A percentile compares a stretch with the other conserved stretches of the same genome.
phyloP scores from a whole-genome alignment of 2,329 filamentous ascomycete species.

The Penicillium sp. region DNA sequence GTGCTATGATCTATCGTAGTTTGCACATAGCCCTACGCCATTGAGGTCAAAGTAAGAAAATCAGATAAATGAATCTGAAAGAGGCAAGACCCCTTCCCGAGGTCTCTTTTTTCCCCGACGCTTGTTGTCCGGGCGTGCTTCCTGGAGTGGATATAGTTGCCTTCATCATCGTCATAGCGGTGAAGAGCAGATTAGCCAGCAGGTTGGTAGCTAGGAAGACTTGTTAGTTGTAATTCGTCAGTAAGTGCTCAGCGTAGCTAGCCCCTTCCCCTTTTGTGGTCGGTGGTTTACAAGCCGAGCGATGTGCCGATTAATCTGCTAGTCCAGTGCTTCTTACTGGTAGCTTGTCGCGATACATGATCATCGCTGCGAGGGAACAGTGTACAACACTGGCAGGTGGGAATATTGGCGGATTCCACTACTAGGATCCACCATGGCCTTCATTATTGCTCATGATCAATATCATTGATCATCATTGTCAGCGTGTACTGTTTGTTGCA shows the following conservation, averaged over 20 bases:
- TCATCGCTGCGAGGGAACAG: conserved; percentile 10
- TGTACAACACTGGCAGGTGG: conserved; percentile 13
- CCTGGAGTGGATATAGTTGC: background rate
- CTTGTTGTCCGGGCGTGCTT: background rate
- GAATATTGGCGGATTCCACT: conserved; percentile 18
- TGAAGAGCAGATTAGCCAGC: background rate
- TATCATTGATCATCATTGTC: background rate
- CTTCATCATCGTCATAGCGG: background rate
- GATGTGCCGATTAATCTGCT: background rate
- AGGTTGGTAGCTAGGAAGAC: background rate
- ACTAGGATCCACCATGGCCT: conserved; percentile 10
- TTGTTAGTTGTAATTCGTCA: too few relatives aligned
- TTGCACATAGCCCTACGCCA: background rate
- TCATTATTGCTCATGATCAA: background rate
- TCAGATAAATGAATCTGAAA: background rate
- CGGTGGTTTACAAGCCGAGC: background rate
- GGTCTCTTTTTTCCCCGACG: too few relatives aligned
- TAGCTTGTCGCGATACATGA: conserved; percentile 3
- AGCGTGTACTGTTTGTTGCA: too few relatives aligned
- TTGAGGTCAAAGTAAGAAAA: background rate
- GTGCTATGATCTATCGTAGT: background rate
- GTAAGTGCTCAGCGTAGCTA: background rate
- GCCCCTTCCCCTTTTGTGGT: background rate
- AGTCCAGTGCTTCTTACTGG: background rate
- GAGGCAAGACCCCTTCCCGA: background rate